A percentile compares a stretch with the other conserved stretches of the same genome.
phyloP scores from a whole-genome alignment of 305 asterid species.

The Fraxinus ornus region DNA sequence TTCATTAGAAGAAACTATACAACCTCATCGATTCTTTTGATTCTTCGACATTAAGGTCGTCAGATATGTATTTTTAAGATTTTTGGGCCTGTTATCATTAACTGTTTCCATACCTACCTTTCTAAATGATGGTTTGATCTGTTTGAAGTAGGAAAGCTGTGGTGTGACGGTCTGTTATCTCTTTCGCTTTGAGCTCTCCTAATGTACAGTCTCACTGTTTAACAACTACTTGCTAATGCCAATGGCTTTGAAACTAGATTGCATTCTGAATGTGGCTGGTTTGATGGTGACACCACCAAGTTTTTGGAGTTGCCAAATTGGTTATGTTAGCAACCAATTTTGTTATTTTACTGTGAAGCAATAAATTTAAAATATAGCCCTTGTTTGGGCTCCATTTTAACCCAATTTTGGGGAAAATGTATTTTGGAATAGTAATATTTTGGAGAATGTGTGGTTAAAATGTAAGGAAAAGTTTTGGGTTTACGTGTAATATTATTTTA shows the following conservation, averaged over 20 bases:
- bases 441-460: too few species aligned
- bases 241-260: not conserved
- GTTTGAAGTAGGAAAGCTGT: constrained; percentile 5
- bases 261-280: not conserved
- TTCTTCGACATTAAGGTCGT: not conserved
- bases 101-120: not conserved
- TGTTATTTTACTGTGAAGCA: not conserved
- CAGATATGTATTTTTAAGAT: not conserved
- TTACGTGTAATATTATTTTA: too few species aligned
- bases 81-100: not conserved
- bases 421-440: too few species aligned
- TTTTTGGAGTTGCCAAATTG: not conserved
- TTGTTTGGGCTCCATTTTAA: too few species aligned
- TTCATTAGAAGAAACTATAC: not conserved
- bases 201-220: not conserved
- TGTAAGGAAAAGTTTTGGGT: too few species aligned
- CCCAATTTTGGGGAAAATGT: too few species aligned
- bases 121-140: not conserved
- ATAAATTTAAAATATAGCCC: not conserved
- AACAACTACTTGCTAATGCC: not conserved
- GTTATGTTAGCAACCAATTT: not conserved
- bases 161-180: not conserved
- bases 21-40: not conserved
- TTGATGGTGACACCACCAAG: not conserved
- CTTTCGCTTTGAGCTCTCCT: not conserved